These are phyloP conservation scores for Fraxinus excelsior DNA, from an alignment of 257 asterid species.

Conservation along the genomic window DNA sequence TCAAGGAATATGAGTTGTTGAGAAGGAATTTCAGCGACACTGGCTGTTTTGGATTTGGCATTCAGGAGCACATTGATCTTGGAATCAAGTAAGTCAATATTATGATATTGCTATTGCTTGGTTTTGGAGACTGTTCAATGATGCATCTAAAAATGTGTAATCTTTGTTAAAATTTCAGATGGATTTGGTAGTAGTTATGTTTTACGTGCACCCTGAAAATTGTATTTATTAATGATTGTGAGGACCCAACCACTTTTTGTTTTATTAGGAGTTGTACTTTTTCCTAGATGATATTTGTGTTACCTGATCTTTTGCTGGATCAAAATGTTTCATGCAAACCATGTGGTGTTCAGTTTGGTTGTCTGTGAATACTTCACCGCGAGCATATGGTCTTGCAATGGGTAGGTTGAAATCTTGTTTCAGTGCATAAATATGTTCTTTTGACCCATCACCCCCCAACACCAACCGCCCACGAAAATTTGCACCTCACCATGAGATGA, in stretches of 20 bases:
- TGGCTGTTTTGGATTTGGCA: conserved; percentile 56
- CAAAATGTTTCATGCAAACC: neutral
- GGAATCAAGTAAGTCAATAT: conserved; percentile 38
- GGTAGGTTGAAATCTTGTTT: neutral
- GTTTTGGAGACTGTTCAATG: neutral
- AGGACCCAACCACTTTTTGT: neutral
- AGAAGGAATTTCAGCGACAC: conserved; percentile 51
- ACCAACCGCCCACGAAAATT: too few relatives aligned
- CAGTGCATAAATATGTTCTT: neutral
- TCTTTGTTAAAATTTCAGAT: neutral
- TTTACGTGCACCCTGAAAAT: neutral
- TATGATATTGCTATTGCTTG: neutral
- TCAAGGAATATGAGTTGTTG: conserved; percentile 51
- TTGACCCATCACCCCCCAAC: too few relatives aligned
- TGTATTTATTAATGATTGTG: neutral
- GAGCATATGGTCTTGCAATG: neutral
- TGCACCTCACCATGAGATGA: too few relatives aligned
- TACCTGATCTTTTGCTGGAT: neutral
- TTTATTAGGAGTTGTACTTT: neutral
- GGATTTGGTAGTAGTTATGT: neutral
- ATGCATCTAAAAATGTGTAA: neutral
- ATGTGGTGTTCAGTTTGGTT: neutral
- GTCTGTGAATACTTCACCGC: neutral
- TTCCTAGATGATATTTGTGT: neutral
- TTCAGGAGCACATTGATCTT: conserved; percentile 55